Percentiles rank a stretch among this genome's conserved stretches.
phyloP scores from a whole-genome alignment of 768 basidiomycete genomes.

The Tricholoma bakamatsutake region DNA sequence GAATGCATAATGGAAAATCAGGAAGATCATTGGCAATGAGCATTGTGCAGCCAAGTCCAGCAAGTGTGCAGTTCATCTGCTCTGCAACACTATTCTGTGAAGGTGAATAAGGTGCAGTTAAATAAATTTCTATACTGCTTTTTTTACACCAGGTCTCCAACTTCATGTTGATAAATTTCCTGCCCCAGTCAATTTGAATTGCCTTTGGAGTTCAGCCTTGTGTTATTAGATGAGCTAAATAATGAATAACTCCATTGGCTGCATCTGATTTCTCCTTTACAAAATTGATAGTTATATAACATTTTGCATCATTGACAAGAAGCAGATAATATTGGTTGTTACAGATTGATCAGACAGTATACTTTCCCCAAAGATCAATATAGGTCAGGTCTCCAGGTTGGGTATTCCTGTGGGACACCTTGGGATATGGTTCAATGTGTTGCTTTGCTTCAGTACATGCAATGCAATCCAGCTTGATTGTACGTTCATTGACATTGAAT shows the following conservation, averaged over 20 bases:
- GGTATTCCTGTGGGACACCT: too few relatives aligned
- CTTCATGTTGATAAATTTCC: neutral
- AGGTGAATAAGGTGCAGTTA: too few relatives aligned
- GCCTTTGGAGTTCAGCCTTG: neutral
- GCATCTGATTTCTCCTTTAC: neutral
- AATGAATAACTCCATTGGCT: neutral
- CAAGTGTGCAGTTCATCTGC: conserved; percentile 20
- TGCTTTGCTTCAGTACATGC: too few relatives aligned
- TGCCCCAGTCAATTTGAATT: conserved; percentile 1
- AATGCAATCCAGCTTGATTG: too few relatives aligned
- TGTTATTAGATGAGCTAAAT: too few relatives aligned
- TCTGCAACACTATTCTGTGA: conserved; percentile 31
- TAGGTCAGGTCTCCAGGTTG: neutral
- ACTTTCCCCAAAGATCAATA: conserved; percentile 2
- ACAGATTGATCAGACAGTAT: conserved; percentile 4
- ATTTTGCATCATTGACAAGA: conserved; percentile 4
- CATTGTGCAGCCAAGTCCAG: neutral
- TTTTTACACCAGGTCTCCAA: neutral
- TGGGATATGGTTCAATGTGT: too few relatives aligned
- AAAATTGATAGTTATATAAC: neutral
- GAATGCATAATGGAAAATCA: neutral
- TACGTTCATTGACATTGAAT: too few relatives aligned
- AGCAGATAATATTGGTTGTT: conserved; percentile 7
- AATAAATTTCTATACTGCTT: conserved; percentile 28
- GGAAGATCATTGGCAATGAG: conserved; percentile 9